Base-by-base conservation (phyloP, 176 grass and related monocot genomes). In the Triticum dicoccoides region DNA sequence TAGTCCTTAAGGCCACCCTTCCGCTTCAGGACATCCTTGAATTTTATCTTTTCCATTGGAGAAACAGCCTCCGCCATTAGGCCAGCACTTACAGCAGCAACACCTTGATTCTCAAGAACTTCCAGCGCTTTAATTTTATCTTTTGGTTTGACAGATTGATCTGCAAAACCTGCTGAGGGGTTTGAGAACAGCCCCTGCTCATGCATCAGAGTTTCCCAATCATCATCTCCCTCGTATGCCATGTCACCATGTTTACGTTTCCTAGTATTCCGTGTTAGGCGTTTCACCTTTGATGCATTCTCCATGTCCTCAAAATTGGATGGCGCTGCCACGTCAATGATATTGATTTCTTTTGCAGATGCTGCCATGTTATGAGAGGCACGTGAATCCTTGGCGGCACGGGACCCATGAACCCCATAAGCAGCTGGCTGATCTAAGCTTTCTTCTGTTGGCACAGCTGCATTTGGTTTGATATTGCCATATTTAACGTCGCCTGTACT, bases 1-100 rank as follows among this genome's bases (percentile, higher is more conserved):
- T 99, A 99, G 59, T 99, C 94, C 70, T 90, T 87, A 86, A 99
- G 92, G 73, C 90, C 94, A 61, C 97, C 97, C 88, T 92, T 96
- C 54, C 83, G 94, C 85, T 91, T 99, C 84, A 99, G 87, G 63
- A 96, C 69, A 73, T 99, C 97, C 71, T 89, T 99, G 71, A 99
- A 99, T 82, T 90, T 99, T 71, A 96, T 86, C 87, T 99, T 99
- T 88, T 99, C 97, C 85, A 99, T 93, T 56, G 92, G 89, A 82
- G 73, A 88, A 90, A 94, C 23, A 85, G 90, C 77, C 61, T 79
- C 79, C 25, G 92, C 89, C 83, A 96, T 99, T 44, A 99, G 87
- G 64, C 97, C 97, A 90, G 94, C 88, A 81, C 87, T 81, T 47
- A 99, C 87, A 54, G 94, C 94, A 82, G 90, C 92, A 75, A 86